Conservation (phyloP, 495 filamentous ascomycete genomes). For the Staphylotrichum longicolle region DNA sequence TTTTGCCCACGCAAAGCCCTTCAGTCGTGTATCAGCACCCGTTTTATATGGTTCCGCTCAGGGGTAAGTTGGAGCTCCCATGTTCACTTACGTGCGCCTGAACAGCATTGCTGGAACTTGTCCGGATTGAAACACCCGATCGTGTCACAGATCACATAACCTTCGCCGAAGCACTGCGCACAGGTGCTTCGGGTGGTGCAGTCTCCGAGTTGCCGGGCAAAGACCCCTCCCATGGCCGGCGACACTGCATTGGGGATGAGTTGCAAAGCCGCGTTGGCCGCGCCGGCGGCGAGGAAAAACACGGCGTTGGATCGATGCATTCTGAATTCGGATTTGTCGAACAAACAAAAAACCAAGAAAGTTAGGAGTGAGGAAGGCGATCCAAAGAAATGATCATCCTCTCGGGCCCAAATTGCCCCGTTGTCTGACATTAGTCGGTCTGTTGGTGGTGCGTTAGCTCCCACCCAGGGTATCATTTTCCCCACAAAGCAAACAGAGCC, state of each 20-base stretch:
- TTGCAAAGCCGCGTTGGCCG: background rate
- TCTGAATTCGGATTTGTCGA: no score
- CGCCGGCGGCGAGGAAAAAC: background rate
- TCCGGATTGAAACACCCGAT: slow-evolving; percentile 13
- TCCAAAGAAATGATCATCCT: no score
- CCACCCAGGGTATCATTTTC: no score
- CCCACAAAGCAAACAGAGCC: no score
- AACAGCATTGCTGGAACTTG: slow-evolving; percentile 4
- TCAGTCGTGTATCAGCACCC: background rate
- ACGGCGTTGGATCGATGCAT: no score
- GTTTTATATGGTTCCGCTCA: no score
- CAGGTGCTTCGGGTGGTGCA: slow-evolving; percentile 1
- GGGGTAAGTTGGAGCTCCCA: no score
- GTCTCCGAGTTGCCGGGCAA: background rate
- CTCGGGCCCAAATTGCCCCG: no score
- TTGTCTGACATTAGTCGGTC: no score
- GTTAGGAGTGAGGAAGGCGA: no score
- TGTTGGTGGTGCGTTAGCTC: no score
- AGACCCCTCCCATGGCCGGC: background rate
- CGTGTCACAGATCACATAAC: slow-evolving; percentile 2
- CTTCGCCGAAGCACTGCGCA: background rate
- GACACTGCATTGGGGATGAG: background rate
- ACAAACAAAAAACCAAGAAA: no score
- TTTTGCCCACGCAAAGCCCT: slow-evolving; percentile 3
- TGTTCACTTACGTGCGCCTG: background rate